These are phyloP conservation scores for Primulina tabacum DNA, from an alignment of 257 asterid genomes.

Conservation along the genomic window DNA sequence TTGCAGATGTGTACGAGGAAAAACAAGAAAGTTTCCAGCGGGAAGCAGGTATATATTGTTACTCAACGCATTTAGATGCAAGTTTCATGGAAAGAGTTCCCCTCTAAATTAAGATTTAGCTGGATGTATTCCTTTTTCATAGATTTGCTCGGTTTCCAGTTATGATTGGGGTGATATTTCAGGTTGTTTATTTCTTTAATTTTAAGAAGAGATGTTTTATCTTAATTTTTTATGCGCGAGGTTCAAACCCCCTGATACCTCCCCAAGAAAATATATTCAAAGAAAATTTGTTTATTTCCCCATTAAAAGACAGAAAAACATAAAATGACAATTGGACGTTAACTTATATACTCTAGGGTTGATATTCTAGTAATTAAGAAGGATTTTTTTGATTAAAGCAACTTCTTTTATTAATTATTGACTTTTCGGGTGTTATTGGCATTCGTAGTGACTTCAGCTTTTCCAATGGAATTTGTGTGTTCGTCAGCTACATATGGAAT, in stretches of 20 bases:
- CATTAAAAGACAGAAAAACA: background rate
- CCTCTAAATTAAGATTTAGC: background rate
- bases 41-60: slow-evolving; percentile 74
- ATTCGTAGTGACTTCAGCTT: background rate
- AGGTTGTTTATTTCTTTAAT: background rate
- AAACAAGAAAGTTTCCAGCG: slow-evolving; percentile 78
- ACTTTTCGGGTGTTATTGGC: background rate
- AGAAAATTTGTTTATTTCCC: background rate
- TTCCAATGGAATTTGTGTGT: slow-evolving; percentile 4
- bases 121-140: background rate
- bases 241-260: background rate
- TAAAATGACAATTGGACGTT: background rate
- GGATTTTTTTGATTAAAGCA: background rate
- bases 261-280: background rate
- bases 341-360: no score
- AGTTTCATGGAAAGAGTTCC: slow-evolving; percentile 10
- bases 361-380: background rate
- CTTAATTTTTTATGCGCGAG: slow-evolving; percentile 3
- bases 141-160: slow-evolving; percentile 16
- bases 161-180: background rate
- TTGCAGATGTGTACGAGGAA: slow-evolving; percentile 88
- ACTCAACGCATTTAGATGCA: slow-evolving; percentile 17
- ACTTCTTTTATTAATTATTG: background rate
- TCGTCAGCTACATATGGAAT: background rate
- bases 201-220: background rate